phyloP scores from a whole-genome alignment of 805 yeast species.

The Yamadazyma philogaea region DNA sequence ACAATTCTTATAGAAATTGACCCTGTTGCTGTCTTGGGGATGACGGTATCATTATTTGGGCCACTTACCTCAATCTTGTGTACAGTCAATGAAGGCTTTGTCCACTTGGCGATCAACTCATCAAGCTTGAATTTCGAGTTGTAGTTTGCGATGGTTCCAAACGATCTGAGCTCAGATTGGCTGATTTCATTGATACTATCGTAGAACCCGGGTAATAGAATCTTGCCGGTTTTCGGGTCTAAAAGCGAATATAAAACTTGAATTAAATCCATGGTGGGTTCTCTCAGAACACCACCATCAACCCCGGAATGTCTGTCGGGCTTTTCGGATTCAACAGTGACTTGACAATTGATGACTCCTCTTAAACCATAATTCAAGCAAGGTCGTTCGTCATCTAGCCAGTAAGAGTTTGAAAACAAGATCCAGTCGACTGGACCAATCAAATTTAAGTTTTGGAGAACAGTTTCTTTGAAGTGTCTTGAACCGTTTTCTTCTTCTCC shows the following conservation, averaged over 20 bases:
- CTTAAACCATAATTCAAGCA: constrained; percentile 92
- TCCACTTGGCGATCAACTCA: constrained; percentile 77
- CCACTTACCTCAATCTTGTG: constrained; percentile 86
- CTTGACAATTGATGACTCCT: constrained; percentile 82
- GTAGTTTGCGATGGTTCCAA: constrained; percentile 53
- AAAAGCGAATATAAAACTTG: constrained; percentile 66
- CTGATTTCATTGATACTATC: constrained; percentile 60
- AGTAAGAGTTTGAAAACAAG: constrained; percentile 82
- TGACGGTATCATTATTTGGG: constrained; percentile 84
- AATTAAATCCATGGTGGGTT: constrained; percentile 84
- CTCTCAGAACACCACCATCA: constrained; percentile 87
- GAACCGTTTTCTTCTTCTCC: constrained; percentile 97
- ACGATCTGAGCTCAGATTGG: constrained; percentile 55
- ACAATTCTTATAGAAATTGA: constrained; percentile 81
- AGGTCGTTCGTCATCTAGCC: constrained; percentile 88
- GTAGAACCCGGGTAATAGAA: constrained; percentile 70
- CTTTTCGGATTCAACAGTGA: constrained; percentile 64
- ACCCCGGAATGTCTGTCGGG: constrained; percentile 96
- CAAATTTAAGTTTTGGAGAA: constrained; percentile 45
- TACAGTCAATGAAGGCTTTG: constrained; percentile 82
- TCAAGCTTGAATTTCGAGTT: constrained; percentile 30
- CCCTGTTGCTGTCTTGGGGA: constrained; percentile 77
- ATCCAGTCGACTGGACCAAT: constrained; percentile 81
- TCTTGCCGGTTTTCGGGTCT: constrained; percentile 34
- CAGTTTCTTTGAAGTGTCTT: constrained; percentile 71